Conservation (phyloP, 768 basidiomycete genomes). For the Hygrocybe punicea region DNA sequence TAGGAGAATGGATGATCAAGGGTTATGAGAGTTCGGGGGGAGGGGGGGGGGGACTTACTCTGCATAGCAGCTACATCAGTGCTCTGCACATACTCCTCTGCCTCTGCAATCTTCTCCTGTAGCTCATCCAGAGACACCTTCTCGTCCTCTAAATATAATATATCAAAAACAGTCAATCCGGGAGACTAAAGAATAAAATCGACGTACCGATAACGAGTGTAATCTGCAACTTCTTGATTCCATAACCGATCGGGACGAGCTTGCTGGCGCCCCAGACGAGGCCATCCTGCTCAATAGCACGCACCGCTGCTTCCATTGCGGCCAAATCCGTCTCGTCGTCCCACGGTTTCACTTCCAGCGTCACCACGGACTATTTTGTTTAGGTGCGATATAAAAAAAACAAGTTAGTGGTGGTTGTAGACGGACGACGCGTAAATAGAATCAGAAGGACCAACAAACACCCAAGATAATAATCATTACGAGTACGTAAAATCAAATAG, state of each 20-base stretch:
- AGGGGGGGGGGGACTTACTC: constrained; percentile 48
- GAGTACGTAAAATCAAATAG: no score
- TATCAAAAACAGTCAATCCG: constrained; percentile 4
- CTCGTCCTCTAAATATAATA: constrained; percentile 73
- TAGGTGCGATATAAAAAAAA: constrained; percentile 3
- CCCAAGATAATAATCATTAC: no score
- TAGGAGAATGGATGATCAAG: background rate
- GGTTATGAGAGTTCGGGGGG: background rate
- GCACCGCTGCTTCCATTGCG: constrained; percentile 76
- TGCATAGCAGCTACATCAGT: constrained; percentile 92
- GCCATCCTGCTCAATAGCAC: constrained; percentile 83
- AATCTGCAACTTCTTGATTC: constrained; percentile 87
- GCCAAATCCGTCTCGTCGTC: constrained; percentile 99
- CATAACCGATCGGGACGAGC: constrained; percentile 87
- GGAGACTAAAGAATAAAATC: background rate
- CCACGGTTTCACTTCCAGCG: constrained; percentile 98
- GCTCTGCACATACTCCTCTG: constrained; percentile 89
- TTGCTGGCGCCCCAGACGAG: constrained; percentile 96
- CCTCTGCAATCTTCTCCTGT: constrained; percentile 83
- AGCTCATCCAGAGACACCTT: constrained; percentile 89
- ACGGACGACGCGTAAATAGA: no score
- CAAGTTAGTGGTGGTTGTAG: no score
- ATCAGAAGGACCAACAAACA: no score
- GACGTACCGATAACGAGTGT: constrained; percentile 55
- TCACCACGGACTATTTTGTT: constrained; percentile 96